Percentiles rank a stretch among this genome's conserved stretches.
Evolutionary conservation across 1,284 basidiomycete species (phyloP).

Genomic region (Ustilago hordei): DNA sequence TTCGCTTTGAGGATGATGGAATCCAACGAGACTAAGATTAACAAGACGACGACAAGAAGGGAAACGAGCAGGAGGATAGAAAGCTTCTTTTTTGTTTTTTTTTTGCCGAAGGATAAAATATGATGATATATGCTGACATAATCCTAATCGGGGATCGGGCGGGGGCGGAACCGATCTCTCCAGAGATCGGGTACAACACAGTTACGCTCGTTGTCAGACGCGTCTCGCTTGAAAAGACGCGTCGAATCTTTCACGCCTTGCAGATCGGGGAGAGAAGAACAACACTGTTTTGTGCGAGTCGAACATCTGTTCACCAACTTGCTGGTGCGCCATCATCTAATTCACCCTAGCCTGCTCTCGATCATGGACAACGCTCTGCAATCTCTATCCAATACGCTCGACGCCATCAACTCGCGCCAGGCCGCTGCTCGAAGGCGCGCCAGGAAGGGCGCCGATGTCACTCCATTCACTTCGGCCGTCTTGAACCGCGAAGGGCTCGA

Average conservation of each 20-base stretch:
- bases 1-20: neutral
- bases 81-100: neutral
- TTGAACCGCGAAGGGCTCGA: slow-evolving; percentile 59
- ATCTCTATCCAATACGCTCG: slow-evolving; percentile 59
- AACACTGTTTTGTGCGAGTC: slow-evolving; percentile 13
- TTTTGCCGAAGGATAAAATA: neutral
- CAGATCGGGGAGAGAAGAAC: slow-evolving; percentile 12
- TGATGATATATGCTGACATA: no score
- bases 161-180: no score
- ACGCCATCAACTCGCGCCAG: slow-evolving; percentile 53
- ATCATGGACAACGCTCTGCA: slow-evolving; percentile 63
- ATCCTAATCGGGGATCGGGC: no score
- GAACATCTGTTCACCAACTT: no score
- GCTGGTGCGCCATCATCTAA: slow-evolving; percentile 13
- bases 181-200: no score
- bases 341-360: slow-evolving; percentile 18
- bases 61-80: neutral
- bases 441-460: slow-evolving; percentile 36
- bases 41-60: slow-evolving; percentile 17
- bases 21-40: slow-evolving; percentile 20
- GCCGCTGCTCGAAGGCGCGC: slow-evolving; percentile 41
- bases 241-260: slow-evolving; percentile 7
- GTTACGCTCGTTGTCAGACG: no score
- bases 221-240: slow-evolving; percentile 32
- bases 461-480: slow-evolving; percentile 63